These are phyloP conservation scores for Aspergillus sp. DNA, from an alignment of 2,329 filamentous ascomycete species.

Conservation along the genomic window DNA sequence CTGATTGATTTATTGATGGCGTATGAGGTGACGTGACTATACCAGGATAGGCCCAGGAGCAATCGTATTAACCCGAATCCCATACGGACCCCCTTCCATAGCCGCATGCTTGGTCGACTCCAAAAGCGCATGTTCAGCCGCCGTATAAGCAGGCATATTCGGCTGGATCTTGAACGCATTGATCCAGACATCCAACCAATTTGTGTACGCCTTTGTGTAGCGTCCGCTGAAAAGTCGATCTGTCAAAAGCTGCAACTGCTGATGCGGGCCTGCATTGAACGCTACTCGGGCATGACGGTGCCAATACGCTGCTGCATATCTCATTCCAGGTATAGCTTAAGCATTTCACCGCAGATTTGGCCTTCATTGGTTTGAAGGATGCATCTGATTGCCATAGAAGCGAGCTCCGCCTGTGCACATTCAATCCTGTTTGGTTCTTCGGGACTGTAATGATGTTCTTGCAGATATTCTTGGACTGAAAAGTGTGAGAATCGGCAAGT, in stretches of 20 bases:
- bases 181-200: constrained; percentile 9
- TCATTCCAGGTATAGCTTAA: no score
- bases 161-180: constrained; percentile 31
- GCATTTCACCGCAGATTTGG: no score
- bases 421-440: no score
- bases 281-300: no score
- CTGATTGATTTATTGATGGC: not conserved
- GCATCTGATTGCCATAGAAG: no score
- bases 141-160: constrained; percentile 38
- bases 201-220: no score
- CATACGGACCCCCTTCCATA: constrained; percentile 24
- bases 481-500: constrained; percentile 20
- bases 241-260: no score
- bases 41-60: constrained; percentile 13
- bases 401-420: no score
- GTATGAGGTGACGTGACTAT: not conserved
- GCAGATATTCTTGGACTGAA: constrained; percentile 23
- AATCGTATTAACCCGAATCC: constrained; percentile 34
- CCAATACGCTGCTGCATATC: no score
- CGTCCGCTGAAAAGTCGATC: no score
- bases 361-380: no score
- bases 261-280: no score
- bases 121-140: constrained; percentile 40
- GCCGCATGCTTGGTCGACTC: constrained; percentile 40
- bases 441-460: constrained; percentile 7